Base-by-base conservation (phyloP, 2,329 filamentous ascomycete genomes). In the Colletotrichum liaoningense region DNA sequence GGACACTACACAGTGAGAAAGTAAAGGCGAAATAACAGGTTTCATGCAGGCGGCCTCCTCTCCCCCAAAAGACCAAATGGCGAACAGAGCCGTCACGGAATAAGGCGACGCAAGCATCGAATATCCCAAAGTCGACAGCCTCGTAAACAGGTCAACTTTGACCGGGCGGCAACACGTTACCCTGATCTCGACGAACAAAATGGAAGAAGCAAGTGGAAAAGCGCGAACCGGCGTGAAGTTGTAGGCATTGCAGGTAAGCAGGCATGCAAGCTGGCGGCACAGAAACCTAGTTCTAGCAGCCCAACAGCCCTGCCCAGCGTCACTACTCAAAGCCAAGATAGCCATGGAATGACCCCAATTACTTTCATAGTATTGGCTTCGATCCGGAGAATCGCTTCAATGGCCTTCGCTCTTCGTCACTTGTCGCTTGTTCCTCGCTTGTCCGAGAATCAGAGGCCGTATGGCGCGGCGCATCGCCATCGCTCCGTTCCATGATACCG, bases 31-130 rank as follows among this genome's bases (percentile, higher is more conserved):
- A 46, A 55, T 57, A 35, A 30, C 67, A 58, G 26, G 71, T 66
- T 71, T 71, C 67, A 62, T 62, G 35, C 33, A 60, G 4, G 28
- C 26, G 19, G 30, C 38, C 66, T 49, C 42, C 19, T 22, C 19
- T 49, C 8, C 4, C 19, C 7, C 19, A 49, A 63, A 11, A 30
- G 42, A 30, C 19, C 30, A 38, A 55, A 26, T 30, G 24, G n/a
- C 49, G 46, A 55, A 55, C 30, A 55, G 62, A 35, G 42, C 62
- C 62, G 14, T 12, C 60, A 22, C n/a, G 28, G 16, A 16, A 28
- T 55, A 22, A 26, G 14, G 69, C 52, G 22, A 52, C 55, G 33
- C 58, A 58, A 69, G 59, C 69, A 14, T 54, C 56, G 58, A 42
- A 38, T 33, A 38, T 60, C 33, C 30, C 38, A 42, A 28, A 14